phyloP scores from a whole-genome alignment of 345 rosid species.

The Dimocarpus longan region DNA sequence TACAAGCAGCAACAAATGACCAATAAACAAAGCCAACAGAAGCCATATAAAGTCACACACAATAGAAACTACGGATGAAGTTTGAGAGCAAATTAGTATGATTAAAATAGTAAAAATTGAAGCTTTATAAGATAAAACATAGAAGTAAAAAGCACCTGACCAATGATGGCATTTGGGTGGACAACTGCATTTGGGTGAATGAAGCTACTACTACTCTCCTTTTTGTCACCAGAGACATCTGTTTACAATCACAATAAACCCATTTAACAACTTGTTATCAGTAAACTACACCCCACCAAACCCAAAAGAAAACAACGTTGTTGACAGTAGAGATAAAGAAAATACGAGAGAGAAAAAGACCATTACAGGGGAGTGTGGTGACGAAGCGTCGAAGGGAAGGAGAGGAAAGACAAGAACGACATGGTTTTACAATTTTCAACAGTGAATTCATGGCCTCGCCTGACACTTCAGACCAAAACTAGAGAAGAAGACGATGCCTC shows the following conservation, averaged over 20 bases:
- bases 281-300: neutral
- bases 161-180: conserved; percentile 78
- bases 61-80: neutral
- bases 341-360: conserved; percentile 7
- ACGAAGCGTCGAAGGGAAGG: conserved; percentile 36
- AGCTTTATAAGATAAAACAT: neutral
- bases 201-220: conserved; percentile 28
- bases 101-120: neutral
- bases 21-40: neutral
- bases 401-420: conserved; percentile 25
- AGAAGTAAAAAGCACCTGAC: conserved; percentile 48
- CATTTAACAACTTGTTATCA: neutral
- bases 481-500: too few species aligned
- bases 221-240: conserved; percentile 38
- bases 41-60: neutral
- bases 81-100: neutral
- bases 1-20: neutral
- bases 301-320: neutral
- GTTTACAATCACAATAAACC: conserved; percentile 11
- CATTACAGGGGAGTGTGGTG: conserved; percentile 40
- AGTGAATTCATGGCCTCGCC: conserved; percentile 45
- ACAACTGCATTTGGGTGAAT: conserved; percentile 75
- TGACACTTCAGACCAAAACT: neutral
- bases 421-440: conserved; percentile 43
- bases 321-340: neutral